A percentile compares a stretch with the other conserved stretches of the same genome.
Evolutionary conservation across 768 basidiomycete species (phyloP).

Genomic region (Boletales sp.): DNA sequence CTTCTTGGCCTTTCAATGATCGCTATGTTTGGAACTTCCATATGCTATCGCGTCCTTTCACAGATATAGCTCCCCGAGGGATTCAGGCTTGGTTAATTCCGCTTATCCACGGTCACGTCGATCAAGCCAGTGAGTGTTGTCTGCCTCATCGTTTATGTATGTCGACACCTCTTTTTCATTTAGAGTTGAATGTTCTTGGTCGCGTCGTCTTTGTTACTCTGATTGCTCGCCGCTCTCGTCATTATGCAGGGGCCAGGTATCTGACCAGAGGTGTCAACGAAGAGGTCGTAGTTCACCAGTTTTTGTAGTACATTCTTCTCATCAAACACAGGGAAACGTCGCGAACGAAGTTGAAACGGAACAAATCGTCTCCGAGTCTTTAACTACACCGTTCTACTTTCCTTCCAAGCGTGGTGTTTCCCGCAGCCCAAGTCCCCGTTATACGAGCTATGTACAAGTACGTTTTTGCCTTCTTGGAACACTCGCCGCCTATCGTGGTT

Average conservation of each 20-base stretch:
- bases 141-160: neutral
- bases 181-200: conserved; percentile 88
- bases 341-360: conserved; percentile 99
- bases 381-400: conserved; percentile 86
- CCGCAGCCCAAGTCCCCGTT: conserved; percentile 74
- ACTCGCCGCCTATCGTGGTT: neutral
- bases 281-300: conserved; percentile 46
- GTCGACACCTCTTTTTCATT: neutral
- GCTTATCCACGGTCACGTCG: conserved; percentile 92
- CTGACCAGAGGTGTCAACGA: conserved; percentile 93
- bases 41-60: conserved; percentile 71
- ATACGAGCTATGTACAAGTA: conserved; percentile 93
- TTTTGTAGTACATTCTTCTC: neutral
- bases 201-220: conserved; percentile 89
- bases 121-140: conserved; percentile 87
- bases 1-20: conserved; percentile 73
- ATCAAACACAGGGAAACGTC: conserved; percentile 73
- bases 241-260: conserved; percentile 94
- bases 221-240: conserved; percentile 91
- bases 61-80: conserved; percentile 35
- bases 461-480: neutral
- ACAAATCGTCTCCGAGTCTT: conserved; percentile 89
- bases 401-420: conserved; percentile 41
- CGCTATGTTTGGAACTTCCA: conserved; percentile 95
- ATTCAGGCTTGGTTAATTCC: conserved; percentile 85